Conservation (phyloP, 495 filamentous ascomycete species). For the Penicillium coffeae region DNA sequence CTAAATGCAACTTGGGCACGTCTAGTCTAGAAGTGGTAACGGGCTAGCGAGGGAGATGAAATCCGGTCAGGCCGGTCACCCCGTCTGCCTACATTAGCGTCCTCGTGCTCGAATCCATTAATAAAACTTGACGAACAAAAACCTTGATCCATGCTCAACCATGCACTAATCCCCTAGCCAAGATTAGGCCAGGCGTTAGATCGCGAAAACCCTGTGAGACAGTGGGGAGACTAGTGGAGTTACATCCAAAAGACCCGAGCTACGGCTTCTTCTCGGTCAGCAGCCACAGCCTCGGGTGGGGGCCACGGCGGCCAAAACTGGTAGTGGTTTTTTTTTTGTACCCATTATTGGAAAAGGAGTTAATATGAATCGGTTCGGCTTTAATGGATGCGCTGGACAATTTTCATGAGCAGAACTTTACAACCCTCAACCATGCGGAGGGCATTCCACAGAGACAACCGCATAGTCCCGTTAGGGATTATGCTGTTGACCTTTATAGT, state of each 20-base stretch:
- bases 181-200: neutral
- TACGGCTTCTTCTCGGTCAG: neutral
- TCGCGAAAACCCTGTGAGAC: neutral
- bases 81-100: neutral
- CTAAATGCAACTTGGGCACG: no score
- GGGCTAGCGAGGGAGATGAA: neutral
- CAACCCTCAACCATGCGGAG: neutral
- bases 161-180: neutral
- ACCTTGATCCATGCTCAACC: neutral
- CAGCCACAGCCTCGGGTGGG: neutral
- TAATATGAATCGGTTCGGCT: no score
- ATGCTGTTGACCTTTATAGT: slow-evolving; percentile 24
- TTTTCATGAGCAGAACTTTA: neutral
- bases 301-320: neutral
- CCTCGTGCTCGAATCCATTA: neutral
- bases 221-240: slow-evolving; percentile 8
- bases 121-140: neutral
- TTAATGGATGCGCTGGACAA: no score
- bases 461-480: slow-evolving; percentile 25
- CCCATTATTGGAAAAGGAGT: no score
- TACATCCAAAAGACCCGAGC: neutral
- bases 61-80: neutral
- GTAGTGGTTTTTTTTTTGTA: no score
- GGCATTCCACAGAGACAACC: slow-evolving; percentile 25
- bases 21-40: neutral